Evolutionary conservation across 192 early-diverging fungal species (phyloP).

Genomic region (Spizellomyces punctatus): DNA sequence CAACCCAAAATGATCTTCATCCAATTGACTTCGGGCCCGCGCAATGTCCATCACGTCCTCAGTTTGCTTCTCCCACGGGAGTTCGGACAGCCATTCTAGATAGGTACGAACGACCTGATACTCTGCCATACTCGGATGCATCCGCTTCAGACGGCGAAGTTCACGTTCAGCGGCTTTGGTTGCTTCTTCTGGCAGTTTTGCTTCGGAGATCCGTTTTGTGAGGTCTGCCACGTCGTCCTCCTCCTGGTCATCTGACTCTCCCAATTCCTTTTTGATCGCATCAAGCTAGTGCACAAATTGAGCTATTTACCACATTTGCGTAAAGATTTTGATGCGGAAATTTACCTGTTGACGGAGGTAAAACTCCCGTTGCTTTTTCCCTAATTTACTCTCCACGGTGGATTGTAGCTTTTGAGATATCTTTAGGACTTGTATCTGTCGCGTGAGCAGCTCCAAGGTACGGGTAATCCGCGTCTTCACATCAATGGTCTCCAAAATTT

Average conservation of each 20-base stretch:
- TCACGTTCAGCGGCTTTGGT: constrained; percentile 63
- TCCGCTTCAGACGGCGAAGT: constrained; percentile 65
- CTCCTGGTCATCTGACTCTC: constrained; percentile 64
- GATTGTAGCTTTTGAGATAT: constrained; percentile 76
- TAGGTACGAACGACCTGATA: constrained; percentile 77
- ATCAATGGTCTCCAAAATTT: constrained; percentile 61
- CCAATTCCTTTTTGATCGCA: constrained; percentile 80
- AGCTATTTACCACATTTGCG: background rate
- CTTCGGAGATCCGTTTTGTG: constrained; percentile 53
- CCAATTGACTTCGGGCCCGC: constrained; percentile 63
- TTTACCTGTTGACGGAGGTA: constrained; percentile 75
- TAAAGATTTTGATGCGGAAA: background rate
- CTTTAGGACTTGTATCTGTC: constrained; percentile 78
- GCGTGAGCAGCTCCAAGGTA: constrained; percentile 63
- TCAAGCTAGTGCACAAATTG: constrained; percentile 50
- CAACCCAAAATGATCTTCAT: constrained; percentile 83
- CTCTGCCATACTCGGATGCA: constrained; percentile 76
- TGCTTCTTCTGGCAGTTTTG: constrained; percentile 65
- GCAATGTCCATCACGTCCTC: constrained; percentile 70
- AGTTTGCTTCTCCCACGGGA: constrained; percentile 72
- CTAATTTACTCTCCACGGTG: constrained; percentile 73
- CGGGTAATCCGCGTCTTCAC: constrained; percentile 58
- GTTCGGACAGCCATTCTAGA: constrained; percentile 73
- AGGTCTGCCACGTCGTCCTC: constrained; percentile 71
- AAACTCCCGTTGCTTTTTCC: constrained; percentile 79